Evolutionary conservation across 371 early-diverging fungal species (phyloP).

Genomic region (Cokeromyces recurvatus): DNA sequence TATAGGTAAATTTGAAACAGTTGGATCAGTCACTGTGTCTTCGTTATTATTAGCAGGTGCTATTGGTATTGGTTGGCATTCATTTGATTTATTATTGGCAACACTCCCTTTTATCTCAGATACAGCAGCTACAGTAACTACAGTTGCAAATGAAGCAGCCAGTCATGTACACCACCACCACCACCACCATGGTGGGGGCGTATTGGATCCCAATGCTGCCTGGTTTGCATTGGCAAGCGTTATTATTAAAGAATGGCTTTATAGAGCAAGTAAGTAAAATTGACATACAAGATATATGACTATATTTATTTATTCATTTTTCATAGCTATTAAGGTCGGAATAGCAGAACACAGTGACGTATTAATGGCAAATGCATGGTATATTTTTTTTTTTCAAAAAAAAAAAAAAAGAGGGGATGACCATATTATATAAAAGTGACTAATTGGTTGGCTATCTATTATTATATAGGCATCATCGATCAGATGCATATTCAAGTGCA

Average conservation of each 20-base stretch:
- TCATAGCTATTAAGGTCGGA: conserved; percentile 58
- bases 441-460: too few species aligned
- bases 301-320: not conserved
- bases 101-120: conserved; percentile 12
- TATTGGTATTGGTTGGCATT: conserved; percentile 62
- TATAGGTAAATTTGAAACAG: conserved; percentile 62
- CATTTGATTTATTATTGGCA: conserved; percentile 49
- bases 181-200: conserved; percentile 13
- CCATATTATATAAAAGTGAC: not conserved
- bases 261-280: conserved; percentile 48
- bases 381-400: too few species aligned
- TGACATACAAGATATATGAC: not conserved
- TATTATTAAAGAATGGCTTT: conserved; percentile 61
- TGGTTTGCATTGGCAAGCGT: conserved; percentile 70
- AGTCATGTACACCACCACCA: not conserved
- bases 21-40: conserved; percentile 68
- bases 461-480: conserved; percentile 77
- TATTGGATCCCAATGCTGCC: conserved; percentile 64
- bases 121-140: conserved; percentile 17
- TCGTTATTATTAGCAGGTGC: conserved; percentile 58
- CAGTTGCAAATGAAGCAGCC: not conserved
- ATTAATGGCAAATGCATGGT: conserved; percentile 71
- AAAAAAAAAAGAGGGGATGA: conserved; percentile 17
- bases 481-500: conserved; percentile 64
- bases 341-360: conserved; percentile 56